These are phyloP conservation scores for Jaenimonas drosophilae DNA, from an alignment of 208 protist genomes.

Conservation along the genomic window DNA sequence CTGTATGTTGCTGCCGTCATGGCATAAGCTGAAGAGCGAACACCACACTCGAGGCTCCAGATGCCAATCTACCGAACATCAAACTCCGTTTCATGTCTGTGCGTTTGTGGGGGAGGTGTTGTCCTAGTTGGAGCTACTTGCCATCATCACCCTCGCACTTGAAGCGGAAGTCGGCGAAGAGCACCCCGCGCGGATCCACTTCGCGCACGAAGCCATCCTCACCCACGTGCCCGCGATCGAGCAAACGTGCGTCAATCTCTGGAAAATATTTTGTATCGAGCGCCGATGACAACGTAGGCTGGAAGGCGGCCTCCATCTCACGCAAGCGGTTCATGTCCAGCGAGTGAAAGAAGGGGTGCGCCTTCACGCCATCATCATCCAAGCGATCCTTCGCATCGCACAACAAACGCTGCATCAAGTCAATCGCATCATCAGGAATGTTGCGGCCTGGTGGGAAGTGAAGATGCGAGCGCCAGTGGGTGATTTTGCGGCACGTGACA, in stretches of 20 bases:
- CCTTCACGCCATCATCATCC: slow-evolving; percentile 62
- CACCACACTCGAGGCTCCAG: too few species aligned
- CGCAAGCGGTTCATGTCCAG: slow-evolving; percentile 62
- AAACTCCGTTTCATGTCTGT: too few species aligned
- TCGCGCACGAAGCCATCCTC: slow-evolving; percentile 53
- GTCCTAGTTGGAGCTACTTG: too few species aligned
- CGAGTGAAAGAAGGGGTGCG: slow-evolving; percentile 72
- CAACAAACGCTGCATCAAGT: slow-evolving; percentile 89
- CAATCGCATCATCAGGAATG: slow-evolving; percentile 79
- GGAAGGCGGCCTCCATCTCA: slow-evolving; percentile 44
- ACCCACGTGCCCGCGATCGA: slow-evolving; percentile 6
- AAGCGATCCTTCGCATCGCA: slow-evolving; percentile 79
- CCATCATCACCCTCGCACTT: slow-evolving; percentile 26
- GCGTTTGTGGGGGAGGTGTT: too few species aligned
- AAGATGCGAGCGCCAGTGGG: slow-evolving; percentile 88
- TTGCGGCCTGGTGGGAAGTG: slow-evolving; percentile 74
- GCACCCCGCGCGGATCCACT: slow-evolving; percentile 72
- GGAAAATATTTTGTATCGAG: slow-evolving; percentile 88
- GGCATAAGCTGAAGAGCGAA: too few species aligned
- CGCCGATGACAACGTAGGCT: slow-evolving; percentile 51
- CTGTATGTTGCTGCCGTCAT: too few species aligned
- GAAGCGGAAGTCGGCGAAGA: slow-evolving; percentile 86
- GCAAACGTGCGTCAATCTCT: slow-evolving; percentile 49
- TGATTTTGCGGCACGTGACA: slow-evolving; percentile 93
- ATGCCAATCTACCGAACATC: too few species aligned